Evolutionary conservation across 305 asterid genomes (phyloP), one percentile per base, ranked within the genome.

Genomic region (Nicotiana rustica): DNA sequence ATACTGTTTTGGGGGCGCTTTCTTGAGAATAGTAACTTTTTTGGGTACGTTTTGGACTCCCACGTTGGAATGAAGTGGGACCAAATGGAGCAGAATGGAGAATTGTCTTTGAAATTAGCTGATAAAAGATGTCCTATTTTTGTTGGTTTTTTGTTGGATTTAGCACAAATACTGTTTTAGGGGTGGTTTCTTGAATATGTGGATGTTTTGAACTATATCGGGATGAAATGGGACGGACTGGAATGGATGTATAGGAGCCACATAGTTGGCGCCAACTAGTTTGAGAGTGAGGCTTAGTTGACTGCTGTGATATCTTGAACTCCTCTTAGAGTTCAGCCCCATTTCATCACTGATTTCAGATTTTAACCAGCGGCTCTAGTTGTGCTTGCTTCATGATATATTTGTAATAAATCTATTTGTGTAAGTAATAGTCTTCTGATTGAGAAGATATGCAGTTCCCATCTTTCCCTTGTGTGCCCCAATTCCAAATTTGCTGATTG

Each of bases 131-230:
- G 12, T 4, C 31, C 44, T 47, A 2, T 73, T 73, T 73, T 31
- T 4, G 73, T 67, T 67, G 73, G 44, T 25, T 71, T 71, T 71
- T 31, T 4, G 73, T 67, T 67, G 73, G 47, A 19, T 68, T 33
- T 68, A 18, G 77, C 77, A 69, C 4, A 36, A 6, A 15, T 17
- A 35, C 19, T 18, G 59, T 69, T 29, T 61, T 65, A 19, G 36
- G 49, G 59, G 61, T 2, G 10, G 13, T 41, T 35, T 70, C 77
- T 36, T 68, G 15, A 69, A 49, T 25, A 21, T 73, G 41, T 49
- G 41, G 41, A 73, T 49, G 21, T 49, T 73, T 12, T 49, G 62
- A 73, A 33, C 41, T 29, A 3, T 65, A 65, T 13, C 2, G 3
- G 18, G 0, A 73, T 73, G 79, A 49, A 73, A 14, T 73, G 41